Evolutionary conservation across 257 asterid species (phyloP).

Genomic region (Salvia rosmarinus): DNA sequence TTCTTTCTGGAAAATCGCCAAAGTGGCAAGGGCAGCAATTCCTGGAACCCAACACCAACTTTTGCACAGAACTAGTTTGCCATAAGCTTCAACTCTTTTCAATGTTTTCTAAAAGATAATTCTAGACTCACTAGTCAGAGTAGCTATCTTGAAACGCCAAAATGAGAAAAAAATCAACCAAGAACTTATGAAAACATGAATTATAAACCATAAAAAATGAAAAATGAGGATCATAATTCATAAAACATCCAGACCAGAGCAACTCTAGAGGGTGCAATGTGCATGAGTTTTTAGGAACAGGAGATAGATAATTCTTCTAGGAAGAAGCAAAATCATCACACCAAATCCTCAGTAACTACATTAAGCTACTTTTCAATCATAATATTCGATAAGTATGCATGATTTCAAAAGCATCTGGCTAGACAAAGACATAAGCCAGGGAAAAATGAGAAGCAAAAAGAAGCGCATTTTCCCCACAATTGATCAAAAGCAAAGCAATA

Average conservation of each 20-base stretch:
- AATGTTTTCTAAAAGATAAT: background rate
- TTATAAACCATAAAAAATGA: background rate
- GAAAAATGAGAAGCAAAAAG: background rate
- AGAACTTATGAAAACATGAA: background rate
- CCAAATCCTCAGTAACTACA: background rate
- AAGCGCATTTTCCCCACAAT: constrained; percentile 7
- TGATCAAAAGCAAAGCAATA: constrained; percentile 8
- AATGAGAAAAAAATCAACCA: background rate
- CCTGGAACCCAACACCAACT: background rate
- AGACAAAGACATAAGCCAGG: background rate
- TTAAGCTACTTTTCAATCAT: constrained; percentile 2
- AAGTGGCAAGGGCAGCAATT: background rate
- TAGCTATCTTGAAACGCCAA: background rate
- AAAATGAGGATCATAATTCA: background rate
- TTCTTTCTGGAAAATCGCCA: background rate
- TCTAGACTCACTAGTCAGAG: background rate
- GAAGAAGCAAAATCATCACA: background rate
- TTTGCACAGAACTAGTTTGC: background rate
- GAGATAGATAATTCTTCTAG: background rate
- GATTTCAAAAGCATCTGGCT: background rate
- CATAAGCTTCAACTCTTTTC: background rate
- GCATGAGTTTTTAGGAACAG: background rate
- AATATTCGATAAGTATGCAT: constrained; percentile 1
- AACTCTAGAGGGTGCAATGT: background rate
- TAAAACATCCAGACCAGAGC: constrained; percentile 6